phyloP scores from a whole-genome alignment of 2,329 filamentous ascomycete species.

The Fusarium euwallaceae region DNA sequence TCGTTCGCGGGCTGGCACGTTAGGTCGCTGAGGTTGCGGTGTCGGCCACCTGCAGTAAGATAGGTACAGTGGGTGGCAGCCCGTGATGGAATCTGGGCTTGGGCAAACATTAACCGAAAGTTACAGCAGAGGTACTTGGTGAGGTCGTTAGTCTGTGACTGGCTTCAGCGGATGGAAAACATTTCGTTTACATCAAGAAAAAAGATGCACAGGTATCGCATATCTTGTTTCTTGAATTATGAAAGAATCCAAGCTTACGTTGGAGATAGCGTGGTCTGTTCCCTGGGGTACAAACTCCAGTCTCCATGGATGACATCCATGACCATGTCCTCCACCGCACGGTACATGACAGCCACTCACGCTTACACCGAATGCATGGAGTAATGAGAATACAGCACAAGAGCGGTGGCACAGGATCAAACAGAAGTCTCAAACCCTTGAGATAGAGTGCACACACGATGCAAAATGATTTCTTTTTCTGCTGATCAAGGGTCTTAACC shows the following conservation, averaged over 20 bases:
- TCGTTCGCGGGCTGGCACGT: neutral
- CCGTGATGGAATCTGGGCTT: neutral
- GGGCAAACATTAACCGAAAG: neutral
- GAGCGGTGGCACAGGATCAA: neutral
- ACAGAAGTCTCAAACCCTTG: neutral
- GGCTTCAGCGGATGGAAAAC: neutral
- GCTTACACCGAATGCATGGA: neutral
- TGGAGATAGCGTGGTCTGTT: neutral
- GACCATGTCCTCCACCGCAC: neutral
- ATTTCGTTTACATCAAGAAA: neutral
- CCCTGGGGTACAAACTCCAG: neutral
- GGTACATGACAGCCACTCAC: neutral
- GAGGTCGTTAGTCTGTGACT: neutral
- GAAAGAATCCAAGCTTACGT: neutral
- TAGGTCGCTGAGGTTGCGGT: neutral
- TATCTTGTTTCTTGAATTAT: neutral
- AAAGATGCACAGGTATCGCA: neutral
- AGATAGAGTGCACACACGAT: neutral
- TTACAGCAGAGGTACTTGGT: neutral
- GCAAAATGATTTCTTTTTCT: neutral
- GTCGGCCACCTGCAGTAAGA: neutral
- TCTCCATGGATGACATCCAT: neutral
- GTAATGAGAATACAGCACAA: neutral
- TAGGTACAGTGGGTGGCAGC: neutral
- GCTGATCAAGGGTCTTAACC: neutral